A percentile compares a stretch with the other conserved stretches of the same genome.
phyloP scores from a whole-genome alignment of 805 yeast species.

The Candida berthetii region DNA sequence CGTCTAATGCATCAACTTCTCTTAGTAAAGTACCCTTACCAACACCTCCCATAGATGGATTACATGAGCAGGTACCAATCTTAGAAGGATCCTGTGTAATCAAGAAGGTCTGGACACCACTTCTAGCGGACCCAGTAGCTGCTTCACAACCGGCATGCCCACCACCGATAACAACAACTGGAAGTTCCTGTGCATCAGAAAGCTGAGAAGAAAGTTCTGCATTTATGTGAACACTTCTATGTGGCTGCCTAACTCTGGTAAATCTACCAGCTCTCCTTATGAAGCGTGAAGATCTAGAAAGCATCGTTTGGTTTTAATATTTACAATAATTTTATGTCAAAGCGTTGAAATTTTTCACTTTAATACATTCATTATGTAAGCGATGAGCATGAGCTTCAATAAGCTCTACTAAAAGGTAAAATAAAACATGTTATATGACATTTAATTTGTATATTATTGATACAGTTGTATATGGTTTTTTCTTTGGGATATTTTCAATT shows the following conservation, averaged over 20 bases:
- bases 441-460: no score
- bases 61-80: conserved; percentile 94
- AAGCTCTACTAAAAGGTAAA: no score
- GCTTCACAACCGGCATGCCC: conserved; percentile 99
- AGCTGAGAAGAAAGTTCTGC: conserved; percentile 14
- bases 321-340: no score
- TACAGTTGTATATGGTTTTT: no score
- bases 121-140: conserved; percentile 84
- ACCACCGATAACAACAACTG: conserved; percentile 90
- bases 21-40: conserved; percentile 91
- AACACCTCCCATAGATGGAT: conserved; percentile 97
- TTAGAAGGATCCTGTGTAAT: conserved; percentile 71
- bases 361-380: no score
- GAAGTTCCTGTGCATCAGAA: conserved; percentile 22
- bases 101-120: conserved; percentile 65
- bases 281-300: no score
- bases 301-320: no score
- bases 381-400: no score
- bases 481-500: no score
- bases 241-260: background rate
- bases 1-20: conserved; percentile 96
- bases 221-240: conserved; percentile 5
- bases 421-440: no score
- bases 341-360: no score
- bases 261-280: background rate